Percentiles rank a stretch among this genome's conserved stretches.
Conservation (phyloP, 352 stramenopile genomes). For the Hyphochytrium catenoides region DNA sequence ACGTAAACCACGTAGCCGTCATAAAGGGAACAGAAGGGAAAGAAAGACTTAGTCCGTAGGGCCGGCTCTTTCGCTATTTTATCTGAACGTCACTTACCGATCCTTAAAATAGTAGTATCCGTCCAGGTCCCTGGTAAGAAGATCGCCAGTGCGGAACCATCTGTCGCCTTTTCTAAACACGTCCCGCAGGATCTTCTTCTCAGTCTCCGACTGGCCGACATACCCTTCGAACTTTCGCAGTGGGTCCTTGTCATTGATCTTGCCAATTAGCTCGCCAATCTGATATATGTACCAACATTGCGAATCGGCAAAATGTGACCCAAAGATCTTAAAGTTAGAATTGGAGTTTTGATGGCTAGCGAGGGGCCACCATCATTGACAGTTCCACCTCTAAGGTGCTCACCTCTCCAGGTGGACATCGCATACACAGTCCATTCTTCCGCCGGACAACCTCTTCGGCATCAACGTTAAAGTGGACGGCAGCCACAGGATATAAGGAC, state of each 20-base stretch:
- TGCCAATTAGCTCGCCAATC: conserved; percentile 42
- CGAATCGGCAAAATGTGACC: too few relatives aligned
- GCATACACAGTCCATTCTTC: conserved; percentile 8
- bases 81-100: too few relatives aligned
- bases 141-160: conserved; percentile 70
- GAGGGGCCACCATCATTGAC: too few relatives aligned
- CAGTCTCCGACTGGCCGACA: conserved; percentile 40
- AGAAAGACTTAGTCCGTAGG: too few relatives aligned
- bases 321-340: too few relatives aligned
- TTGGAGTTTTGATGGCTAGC: too few relatives aligned
- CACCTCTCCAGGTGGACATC: conserved; percentile 7
- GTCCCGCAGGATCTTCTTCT: conserved; percentile 53
- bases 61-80: too few relatives aligned
- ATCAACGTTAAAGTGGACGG: conserved; percentile 13
- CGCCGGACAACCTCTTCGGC: conserved; percentile 10
- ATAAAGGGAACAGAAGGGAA: too few relatives aligned
- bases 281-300: conserved; percentile 28
- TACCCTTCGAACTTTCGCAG: conserved; percentile 57
- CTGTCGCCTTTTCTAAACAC: conserved; percentile 48
- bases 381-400: conserved; percentile 14
- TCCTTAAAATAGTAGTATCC: conserved; percentile 68
- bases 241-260: conserved; percentile 21
- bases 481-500: conserved; percentile 6
- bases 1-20: too few relatives aligned
- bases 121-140: conserved; percentile 48